Evolutionary conservation across 768 basidiomycete species (phyloP).

Genomic region (Pulveroboletus sp.): DNA sequence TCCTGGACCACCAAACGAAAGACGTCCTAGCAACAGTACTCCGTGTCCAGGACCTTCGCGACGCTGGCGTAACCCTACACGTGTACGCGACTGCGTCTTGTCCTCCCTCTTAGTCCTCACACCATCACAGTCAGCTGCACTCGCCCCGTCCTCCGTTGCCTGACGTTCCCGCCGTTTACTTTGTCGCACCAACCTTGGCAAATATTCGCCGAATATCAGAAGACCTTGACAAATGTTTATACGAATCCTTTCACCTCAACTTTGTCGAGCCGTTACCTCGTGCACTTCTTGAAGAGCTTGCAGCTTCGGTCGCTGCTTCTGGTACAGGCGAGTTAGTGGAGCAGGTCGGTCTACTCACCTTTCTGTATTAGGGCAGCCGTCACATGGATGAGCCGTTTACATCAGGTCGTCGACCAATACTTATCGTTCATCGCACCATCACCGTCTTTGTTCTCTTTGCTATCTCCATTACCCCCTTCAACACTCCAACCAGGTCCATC

Average conservation of each 20-base stretch:
- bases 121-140: conserved; percentile 72
- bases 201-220: conserved; percentile 91
- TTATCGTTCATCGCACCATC: conserved; percentile 95
- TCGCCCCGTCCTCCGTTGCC: conserved; percentile 81
- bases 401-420: conserved; percentile 91
- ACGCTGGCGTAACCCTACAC: conserved; percentile 95
- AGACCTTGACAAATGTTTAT: conserved; percentile 84
- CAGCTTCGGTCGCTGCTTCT: conserved; percentile 78
- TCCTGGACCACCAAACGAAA: conserved; percentile 93
- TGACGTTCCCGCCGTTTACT: conserved; percentile 97
- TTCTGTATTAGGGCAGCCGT: neutral
- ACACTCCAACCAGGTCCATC: conserved; percentile 33
- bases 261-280: conserved; percentile 92
- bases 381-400: neutral
- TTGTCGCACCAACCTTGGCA: conserved; percentile 81
- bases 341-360: conserved; percentile 45
- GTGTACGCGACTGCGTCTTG: conserved; percentile 57
- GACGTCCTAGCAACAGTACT: conserved; percentile 94
- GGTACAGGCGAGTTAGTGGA: conserved; percentile 78
- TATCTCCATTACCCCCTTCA: conserved; percentile 51
- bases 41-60: conserved; percentile 93
- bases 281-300: conserved; percentile 88
- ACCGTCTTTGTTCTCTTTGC: conserved; percentile 84
- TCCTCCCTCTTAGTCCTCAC: conserved; percentile 4
- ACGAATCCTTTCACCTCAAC: conserved; percentile 91